phyloP scores from a whole-genome alignment of 2,329 filamentous ascomycete species.

The Penicillium sp. region DNA sequence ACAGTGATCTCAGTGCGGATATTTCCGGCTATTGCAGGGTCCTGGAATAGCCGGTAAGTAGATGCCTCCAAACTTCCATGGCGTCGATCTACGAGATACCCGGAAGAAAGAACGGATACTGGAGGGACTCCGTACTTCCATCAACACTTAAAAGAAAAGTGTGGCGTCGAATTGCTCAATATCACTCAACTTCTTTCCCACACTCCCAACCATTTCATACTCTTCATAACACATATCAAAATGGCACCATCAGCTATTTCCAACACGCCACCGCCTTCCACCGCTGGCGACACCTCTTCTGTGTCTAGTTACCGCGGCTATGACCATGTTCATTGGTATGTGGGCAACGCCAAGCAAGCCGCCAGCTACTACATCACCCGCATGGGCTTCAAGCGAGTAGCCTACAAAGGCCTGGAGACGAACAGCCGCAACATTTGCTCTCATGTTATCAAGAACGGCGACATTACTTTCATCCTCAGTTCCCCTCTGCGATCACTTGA shows the following conservation, averaged over 20 bases:
- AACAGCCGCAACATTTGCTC: constrained; percentile 79
- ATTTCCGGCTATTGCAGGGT: constrained; percentile 21
- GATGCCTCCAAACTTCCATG: constrained; percentile 2
- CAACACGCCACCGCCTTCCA: constrained; percentile 24
- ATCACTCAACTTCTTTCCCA: neutral
- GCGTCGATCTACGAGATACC: constrained; percentile 6
- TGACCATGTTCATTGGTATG: constrained; percentile 93
- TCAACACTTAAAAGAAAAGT: constrained; percentile 6
- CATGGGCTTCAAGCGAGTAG: constrained; percentile 81
- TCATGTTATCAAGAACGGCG: constrained; percentile 62
- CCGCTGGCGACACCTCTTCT: constrained; percentile 17
- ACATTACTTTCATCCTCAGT: constrained; percentile 47
- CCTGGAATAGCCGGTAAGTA: constrained; percentile 2
- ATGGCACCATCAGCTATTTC: constrained; percentile 38
- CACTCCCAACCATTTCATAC: neutral
- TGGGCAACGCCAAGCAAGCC: constrained; percentile 94
- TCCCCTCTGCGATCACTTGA: constrained; percentile 61
- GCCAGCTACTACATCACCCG: constrained; percentile 84
- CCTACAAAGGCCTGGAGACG: constrained; percentile 87
- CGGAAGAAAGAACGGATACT: constrained; percentile 8
- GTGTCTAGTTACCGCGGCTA: constrained; percentile 69
- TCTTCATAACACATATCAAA: constrained; percentile 4
- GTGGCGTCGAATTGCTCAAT: neutral
- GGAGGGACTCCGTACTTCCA: neutral
- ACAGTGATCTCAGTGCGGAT: constrained; percentile 14